phyloP scores from a whole-genome alignment of 208 protist genomes.

The Leishmania tropica region DNA sequence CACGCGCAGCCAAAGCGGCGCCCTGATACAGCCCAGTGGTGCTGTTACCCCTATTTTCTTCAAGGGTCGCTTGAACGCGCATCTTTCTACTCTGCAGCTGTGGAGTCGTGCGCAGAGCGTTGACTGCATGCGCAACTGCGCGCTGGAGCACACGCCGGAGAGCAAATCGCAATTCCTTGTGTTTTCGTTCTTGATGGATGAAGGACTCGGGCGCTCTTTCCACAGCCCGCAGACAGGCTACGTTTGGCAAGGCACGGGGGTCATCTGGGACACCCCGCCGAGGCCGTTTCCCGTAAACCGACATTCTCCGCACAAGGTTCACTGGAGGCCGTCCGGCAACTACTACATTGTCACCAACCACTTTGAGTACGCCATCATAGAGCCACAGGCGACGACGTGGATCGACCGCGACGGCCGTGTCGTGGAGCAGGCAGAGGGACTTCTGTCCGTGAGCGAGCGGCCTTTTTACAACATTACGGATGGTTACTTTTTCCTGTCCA shows the following conservation, averaged over 20 bases:
- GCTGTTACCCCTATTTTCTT: conserved; percentile 19
- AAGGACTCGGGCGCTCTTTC: conserved; percentile 71
- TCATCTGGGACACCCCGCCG: conserved; percentile 51
- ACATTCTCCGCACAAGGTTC: conserved; percentile 17
- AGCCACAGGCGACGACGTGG: conserved; percentile 81
- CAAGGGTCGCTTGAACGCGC: conserved; percentile 32
- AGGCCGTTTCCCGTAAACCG: conserved; percentile 35
- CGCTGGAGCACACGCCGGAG: conserved; percentile 26
- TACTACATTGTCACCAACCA: conserved; percentile 77
- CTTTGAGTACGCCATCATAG: conserved; percentile 75
- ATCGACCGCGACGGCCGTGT: conserved; percentile 59
- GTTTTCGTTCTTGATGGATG: conserved; percentile 67
- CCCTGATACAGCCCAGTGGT: conserved; percentile 40
- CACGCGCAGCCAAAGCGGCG: conserved; percentile 42
- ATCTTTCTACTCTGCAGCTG: conserved; percentile 48
- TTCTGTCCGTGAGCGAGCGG: conserved; percentile 30
- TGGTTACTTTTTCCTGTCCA: conserved; percentile 57
- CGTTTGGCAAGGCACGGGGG: conserved; percentile 48
- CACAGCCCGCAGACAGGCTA: conserved; percentile 42
- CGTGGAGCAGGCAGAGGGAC: conserved; percentile 63
- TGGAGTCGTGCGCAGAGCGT: conserved; percentile 54
- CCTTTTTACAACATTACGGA: conserved; percentile 43
- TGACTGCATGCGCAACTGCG: conserved; percentile 46
- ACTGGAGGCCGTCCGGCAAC: conserved; percentile 43
- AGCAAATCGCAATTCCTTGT: conserved; percentile 49